These are phyloP conservation scores for Allantophomopsis lycopodina DNA, from an alignment of 2,329 filamentous ascomycete genomes.

Conservation along the genomic window DNA sequence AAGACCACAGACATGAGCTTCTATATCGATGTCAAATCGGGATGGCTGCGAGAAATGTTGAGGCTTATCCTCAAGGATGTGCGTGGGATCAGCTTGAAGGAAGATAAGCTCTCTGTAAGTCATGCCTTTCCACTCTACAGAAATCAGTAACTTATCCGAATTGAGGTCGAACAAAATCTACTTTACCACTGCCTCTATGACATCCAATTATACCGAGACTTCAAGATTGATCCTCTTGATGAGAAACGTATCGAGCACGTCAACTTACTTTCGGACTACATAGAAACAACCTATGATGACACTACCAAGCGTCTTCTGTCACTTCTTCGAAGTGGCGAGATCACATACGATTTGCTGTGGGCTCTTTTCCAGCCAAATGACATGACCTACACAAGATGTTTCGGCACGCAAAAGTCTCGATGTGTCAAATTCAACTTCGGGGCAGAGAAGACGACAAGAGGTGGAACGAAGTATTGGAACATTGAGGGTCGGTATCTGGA, in stretches of 20 bases:
- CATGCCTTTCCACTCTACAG: neutral
- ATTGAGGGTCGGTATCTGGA: conserved; percentile 10
- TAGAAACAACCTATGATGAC: conserved; percentile 1
- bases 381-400: conserved; percentile 10
- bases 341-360: conserved; percentile 20
- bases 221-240: neutral
- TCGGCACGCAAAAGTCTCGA: conserved; percentile 4
- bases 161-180: conserved; percentile 6
- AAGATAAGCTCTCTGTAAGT: conserved; percentile 3
- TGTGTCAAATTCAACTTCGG: conserved; percentile 5
- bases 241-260: neutral
- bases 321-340: conserved; percentile 12
- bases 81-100: conserved; percentile 1
- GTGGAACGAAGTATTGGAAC: no score
- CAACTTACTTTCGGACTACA: neutral
- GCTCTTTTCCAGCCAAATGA: conserved; percentile 18
- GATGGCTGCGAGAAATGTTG: conserved; percentile 1
- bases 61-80: conserved; percentile 2
- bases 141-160: neutral
- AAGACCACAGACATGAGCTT: neutral
- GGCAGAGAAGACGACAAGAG: conserved; percentile 7
- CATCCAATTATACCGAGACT: conserved; percentile 1
- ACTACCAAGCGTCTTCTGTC: conserved; percentile 8
- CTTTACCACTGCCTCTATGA: conserved; percentile 6
- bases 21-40: conserved; percentile 5